A percentile compares a stretch with the other conserved stretches of the same genome.
phyloP scores from a whole-genome alignment of 352 stramenopile genomes.

The Bremia lactucae region DNA sequence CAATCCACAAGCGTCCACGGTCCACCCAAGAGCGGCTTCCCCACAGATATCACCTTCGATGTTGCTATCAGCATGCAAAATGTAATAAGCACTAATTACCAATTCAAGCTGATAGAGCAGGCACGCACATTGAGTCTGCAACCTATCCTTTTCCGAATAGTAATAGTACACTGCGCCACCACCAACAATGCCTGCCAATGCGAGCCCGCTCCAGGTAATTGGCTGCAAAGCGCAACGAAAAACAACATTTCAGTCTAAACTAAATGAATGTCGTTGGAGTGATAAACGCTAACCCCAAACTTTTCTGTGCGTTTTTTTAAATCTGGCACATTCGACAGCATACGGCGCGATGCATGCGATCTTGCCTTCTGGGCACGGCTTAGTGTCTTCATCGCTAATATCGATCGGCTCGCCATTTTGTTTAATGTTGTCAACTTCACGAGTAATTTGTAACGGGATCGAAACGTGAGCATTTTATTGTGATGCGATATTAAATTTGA shows the following conservation, averaged over 20 bases:
- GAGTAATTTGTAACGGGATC: too few species aligned
- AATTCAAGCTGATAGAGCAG: too few species aligned
- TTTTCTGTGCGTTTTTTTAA: constrained; percentile 35
- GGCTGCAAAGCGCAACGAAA: constrained; percentile 26
- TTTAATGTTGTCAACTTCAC: too few species aligned
- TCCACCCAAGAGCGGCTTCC: constrained; percentile 87
- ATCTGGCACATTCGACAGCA: constrained; percentile 25
- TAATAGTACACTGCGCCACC: constrained; percentile 82
- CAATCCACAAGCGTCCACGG: constrained; percentile 91
- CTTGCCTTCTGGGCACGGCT: constrained; percentile 3
- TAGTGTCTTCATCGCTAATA: constrained; percentile 15
- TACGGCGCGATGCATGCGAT: constrained; percentile 10
- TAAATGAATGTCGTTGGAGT: constrained; percentile 2
- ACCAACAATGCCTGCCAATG: constrained; percentile 56
- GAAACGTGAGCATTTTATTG: too few species aligned
- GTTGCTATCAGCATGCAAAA: constrained; percentile 49
- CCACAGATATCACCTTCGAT: constrained; percentile 81
- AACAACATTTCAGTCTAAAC: not conserved
- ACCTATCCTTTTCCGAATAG: constrained; percentile 80
- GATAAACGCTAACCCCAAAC: constrained; percentile 36
- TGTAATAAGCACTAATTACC: not conserved
- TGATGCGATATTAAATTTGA: too few species aligned
- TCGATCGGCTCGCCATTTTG: constrained; percentile 22
- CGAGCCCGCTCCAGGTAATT: constrained; percentile 79
- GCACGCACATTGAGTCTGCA: constrained; percentile 76